Percentiles rank a stretch among this genome's conserved stretches.
Evolutionary conservation across 2,329 filamentous ascomycete species (phyloP).

Genomic region (Rhynchosporium secalis): DNA sequence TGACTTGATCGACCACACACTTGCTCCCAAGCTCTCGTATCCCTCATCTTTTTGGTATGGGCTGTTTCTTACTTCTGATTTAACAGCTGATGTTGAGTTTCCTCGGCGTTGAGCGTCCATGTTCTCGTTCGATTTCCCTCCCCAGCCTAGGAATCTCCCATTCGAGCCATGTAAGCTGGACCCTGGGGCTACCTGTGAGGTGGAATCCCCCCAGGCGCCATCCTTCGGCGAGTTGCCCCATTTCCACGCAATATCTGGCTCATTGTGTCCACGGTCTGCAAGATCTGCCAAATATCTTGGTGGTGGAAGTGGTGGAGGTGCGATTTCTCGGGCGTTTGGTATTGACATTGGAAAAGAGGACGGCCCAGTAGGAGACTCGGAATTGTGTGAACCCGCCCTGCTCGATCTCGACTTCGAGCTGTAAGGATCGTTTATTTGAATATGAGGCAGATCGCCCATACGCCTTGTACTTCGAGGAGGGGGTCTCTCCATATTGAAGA

Average conservation of each 20-base stretch:
- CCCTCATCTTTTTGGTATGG: constrained; percentile 40
- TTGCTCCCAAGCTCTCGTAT: constrained; percentile 41
- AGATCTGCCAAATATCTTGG: constrained; percentile 58
- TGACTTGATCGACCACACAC: constrained; percentile 38
- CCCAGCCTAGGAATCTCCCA: constrained; percentile 44
- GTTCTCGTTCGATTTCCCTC: constrained; percentile 32
- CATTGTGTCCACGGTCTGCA: constrained; percentile 53
- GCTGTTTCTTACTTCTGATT: constrained; percentile 42
- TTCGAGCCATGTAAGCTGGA: constrained; percentile 50
- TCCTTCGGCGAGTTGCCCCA: constrained; percentile 57
- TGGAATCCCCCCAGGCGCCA: constrained; percentile 45
- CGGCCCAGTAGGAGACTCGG: constrained; percentile 42
- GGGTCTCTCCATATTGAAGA: constrained; percentile 44
- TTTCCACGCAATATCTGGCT: constrained; percentile 59
- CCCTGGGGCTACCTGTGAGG: constrained; percentile 47
- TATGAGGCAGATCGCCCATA: constrained; percentile 41
- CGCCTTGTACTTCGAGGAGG: constrained; percentile 38
- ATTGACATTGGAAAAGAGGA: constrained; percentile 61
- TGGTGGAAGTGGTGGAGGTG: constrained; percentile 65
- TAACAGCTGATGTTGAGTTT: constrained; percentile 45
- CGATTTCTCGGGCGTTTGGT: constrained; percentile 52
- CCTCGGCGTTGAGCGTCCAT: constrained; percentile 39
- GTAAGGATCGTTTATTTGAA: constrained; percentile 43
- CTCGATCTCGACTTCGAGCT: constrained; percentile 36
- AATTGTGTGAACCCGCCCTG: constrained; percentile 35